Evolutionary conservation across 768 basidiomycete genomes (phyloP).

Genomic region (Pisolithus sp.): DNA sequence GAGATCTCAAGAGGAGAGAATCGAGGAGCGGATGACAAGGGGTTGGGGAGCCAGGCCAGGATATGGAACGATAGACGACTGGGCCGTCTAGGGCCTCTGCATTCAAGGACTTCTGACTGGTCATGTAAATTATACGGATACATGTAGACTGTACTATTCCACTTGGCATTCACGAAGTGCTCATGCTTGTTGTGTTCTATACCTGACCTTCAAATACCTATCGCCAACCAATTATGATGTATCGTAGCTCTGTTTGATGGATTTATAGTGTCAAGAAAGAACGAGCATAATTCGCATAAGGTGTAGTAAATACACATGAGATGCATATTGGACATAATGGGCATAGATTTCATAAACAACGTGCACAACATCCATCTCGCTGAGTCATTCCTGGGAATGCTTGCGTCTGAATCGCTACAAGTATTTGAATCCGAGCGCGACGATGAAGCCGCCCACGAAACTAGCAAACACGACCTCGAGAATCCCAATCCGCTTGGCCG

Average conservation of each 20-base stretch:
- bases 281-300: constrained; percentile 14
- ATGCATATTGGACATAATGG: constrained; percentile 8
- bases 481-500: constrained; percentile 18
- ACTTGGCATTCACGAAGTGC: not conserved
- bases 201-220: not conserved
- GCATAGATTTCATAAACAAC: constrained; percentile 4
- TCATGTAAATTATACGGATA: constrained; percentile 10
- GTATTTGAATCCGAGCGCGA: constrained; percentile 24
- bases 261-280: not conserved
- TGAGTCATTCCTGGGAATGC: not conserved
- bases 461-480: constrained; percentile 30
- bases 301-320: constrained; percentile 2
- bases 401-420: constrained; percentile 24
- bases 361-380: not conserved
- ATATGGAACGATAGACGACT: constrained; percentile 45
- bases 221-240: not conserved
- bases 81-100: constrained; percentile 38
- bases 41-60: constrained; percentile 41
- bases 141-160: constrained; percentile 1
- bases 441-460: constrained; percentile 25
- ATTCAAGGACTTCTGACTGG: not conserved
- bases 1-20: constrained; percentile 37
- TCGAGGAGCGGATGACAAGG: constrained; percentile 48
- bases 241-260: too few species aligned
- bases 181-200: not conserved